Conservation (phyloP, 495 filamentous ascomycete species). For the Xylaria bambusicola region DNA sequence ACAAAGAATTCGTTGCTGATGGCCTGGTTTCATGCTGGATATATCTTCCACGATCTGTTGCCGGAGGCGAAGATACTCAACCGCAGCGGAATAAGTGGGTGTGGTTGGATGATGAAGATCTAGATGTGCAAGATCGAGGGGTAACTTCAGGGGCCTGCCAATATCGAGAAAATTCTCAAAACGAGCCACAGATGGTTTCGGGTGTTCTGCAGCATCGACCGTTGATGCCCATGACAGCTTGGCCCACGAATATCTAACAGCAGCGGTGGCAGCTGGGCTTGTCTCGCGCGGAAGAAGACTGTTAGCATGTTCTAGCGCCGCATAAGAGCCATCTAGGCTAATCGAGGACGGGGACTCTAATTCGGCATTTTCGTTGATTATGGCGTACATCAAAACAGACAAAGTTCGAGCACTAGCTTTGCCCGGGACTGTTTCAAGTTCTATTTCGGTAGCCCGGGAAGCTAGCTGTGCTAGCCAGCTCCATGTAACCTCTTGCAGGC, state of each 20-base stretch:
- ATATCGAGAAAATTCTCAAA: conserved; percentile 46
- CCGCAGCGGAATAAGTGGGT: conserved; percentile 38
- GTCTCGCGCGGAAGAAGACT: conserved; percentile 26
- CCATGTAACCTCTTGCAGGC: conserved; percentile 44
- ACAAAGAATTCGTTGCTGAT: conserved; percentile 22
- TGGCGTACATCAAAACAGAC: conserved; percentile 24
- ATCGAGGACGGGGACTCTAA: conserved; percentile 7
- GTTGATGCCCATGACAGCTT: conserved; percentile 38
- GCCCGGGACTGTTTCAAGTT: conserved; percentile 2
- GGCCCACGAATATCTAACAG: conserved; percentile 31
- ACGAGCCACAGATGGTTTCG: conserved; percentile 32
- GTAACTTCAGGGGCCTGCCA: conserved; percentile 20
- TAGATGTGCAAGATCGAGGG: conserved; percentile 39
- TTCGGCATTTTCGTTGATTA: conserved; percentile 28
- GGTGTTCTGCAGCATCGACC: conserved; percentile 29
- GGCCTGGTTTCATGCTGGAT: not conserved
- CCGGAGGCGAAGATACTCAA: conserved; percentile 32
- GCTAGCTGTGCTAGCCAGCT: conserved; percentile 43
- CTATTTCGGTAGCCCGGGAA: conserved; percentile 11
- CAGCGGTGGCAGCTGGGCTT: not conserved
- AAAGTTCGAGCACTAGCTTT: conserved; percentile 9
- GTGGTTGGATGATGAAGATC: conserved; percentile 44
- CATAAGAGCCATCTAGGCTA: conserved; percentile 39
- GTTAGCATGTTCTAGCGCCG: conserved; percentile 35
- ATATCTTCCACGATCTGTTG: not conserved